Base-by-base conservation (phyloP, 2,329 filamentous ascomycete species). In the Apiospora hydei region DNA sequence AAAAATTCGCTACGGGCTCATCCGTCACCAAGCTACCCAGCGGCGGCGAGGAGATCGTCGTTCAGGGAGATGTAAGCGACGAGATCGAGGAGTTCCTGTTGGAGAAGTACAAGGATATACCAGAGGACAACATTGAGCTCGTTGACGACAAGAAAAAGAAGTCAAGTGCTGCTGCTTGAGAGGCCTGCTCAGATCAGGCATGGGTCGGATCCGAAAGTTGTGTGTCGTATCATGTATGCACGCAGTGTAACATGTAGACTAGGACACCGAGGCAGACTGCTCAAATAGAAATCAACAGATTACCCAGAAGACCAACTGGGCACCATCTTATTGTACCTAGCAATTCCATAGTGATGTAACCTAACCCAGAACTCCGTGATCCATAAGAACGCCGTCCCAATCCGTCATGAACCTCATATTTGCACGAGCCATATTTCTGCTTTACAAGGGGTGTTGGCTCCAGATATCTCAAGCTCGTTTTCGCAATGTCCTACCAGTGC, bases 1-100 rank as follows among this genome's bases (percentile, higher is more conserved):
- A 98, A 89, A 98, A 98, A 85, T 98, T 99, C 80, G 96, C 96
- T 43, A 98, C 96, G 13, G 96, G 96, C 0, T 93, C 92, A 21
- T 95, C 92, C 64, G 96, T 99, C 64, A 98, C 96, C 11, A 98
- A 98, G 85, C 89, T 93, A 1, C 89, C 94, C 0, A 91, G 91
- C 71, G 94, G 94, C 30, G 93, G 93, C 24, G 96, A 99, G 84
- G 96, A 98, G 84, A 98, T 99, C 81, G 97, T 97, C 5, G 94
- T 99, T 26, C 96, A 99, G 84, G 96, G 96, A 46, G 96, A 99
- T 84, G 91, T 99, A 74, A 97, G 95, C 82, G 94, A 96, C 78
- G 96, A 99, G 84, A 92, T 99, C 75, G 90, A 94, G 79, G 96
- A 98, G 81, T 98, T 96, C 85, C 84, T 99, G 80, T 81, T 93